phyloP scores from a whole-genome alignment of 192 early-diverging fungal genomes.

The Coemansia sp. region DNA sequence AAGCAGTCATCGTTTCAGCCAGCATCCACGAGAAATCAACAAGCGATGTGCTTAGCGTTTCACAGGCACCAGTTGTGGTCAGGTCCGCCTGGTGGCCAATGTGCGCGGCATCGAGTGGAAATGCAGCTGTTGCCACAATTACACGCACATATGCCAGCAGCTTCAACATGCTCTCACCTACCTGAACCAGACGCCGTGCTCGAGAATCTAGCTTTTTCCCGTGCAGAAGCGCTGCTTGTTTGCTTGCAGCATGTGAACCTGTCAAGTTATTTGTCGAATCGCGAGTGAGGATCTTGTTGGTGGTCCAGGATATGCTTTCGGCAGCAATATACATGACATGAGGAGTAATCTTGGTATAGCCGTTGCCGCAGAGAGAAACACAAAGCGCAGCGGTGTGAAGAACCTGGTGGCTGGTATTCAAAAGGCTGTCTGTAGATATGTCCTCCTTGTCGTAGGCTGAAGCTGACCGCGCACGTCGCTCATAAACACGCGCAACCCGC shows the following conservation, averaged over 20 bases:
- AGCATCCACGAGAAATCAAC: constrained; percentile 44
- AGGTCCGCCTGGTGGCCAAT: not conserved
- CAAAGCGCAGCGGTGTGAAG: constrained; percentile 30
- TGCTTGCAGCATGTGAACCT: not conserved
- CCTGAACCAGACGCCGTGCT: constrained; percentile 37
- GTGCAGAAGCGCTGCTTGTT: not conserved
- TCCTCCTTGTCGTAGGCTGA: constrained; percentile 35
- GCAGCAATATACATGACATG: constrained; percentile 38
- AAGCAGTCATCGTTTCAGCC: constrained; percentile 34
- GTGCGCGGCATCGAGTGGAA: constrained; percentile 7
- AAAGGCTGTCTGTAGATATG: constrained; percentile 21
- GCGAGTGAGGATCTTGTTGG: constrained; percentile 17
- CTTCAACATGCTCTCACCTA: constrained; percentile 33
- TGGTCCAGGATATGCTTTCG: constrained; percentile 31
- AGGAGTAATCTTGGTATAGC: constrained; percentile 22
- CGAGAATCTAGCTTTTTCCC: constrained; percentile 39
- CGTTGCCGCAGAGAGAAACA: constrained; percentile 26
- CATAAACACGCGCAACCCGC: constrained; percentile 26
- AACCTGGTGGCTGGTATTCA: constrained; percentile 29
- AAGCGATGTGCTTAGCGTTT: constrained; percentile 35
- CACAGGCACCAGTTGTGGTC: constrained; percentile 10
- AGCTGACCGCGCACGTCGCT: constrained; percentile 38
- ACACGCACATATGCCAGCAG: constrained; percentile 25
- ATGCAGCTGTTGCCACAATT: constrained; percentile 10
- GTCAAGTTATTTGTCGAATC: not conserved